Percentiles rank a stretch among this genome's conserved stretches.
Evolutionary conservation across 75 land plant genomes (phyloP).

Genomic region (Cryptomeria japonica): DNA sequence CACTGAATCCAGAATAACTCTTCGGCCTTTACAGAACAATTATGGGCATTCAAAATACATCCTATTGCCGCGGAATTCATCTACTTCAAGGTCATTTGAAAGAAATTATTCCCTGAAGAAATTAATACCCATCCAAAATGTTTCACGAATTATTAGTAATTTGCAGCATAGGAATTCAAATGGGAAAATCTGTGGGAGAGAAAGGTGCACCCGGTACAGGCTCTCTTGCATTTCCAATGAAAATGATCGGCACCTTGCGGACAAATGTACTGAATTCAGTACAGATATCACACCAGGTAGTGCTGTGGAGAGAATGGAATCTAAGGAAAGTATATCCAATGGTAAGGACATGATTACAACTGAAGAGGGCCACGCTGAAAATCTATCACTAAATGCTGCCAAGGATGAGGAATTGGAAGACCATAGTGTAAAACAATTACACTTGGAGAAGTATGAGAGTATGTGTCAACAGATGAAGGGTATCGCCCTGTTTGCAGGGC

Average conservation of each 20-base stretch:
- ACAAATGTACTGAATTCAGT: not conserved
- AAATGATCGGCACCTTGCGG: not conserved
- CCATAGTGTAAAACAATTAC: not conserved
- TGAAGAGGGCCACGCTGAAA: not conserved
- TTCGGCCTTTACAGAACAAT: not conserved
- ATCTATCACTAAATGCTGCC: not conserved
- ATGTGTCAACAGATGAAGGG: constrained; percentile 63
- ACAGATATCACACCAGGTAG: not conserved
- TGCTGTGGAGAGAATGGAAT: not conserved
- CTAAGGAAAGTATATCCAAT: not conserved
- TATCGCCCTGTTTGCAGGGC: constrained; percentile 76
- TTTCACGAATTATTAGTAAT: not conserved
- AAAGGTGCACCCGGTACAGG: not conserved
- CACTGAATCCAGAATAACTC: not conserved
- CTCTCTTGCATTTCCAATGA: not conserved
- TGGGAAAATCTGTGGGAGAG: not conserved
- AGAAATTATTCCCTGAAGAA: not conserved
- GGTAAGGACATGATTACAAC: not conserved
- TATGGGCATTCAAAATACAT: not conserved
- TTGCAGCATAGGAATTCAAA: not conserved
- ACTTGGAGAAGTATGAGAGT: constrained; percentile 20
- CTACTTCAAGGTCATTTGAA: not conserved
- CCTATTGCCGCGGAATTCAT: not conserved
- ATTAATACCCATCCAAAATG: not conserved
- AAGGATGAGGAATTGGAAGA: not conserved